These are phyloP conservation scores for Eutreptiella sp. DNA, from an alignment of 208 protist species.

Conservation along the genomic window DNA sequence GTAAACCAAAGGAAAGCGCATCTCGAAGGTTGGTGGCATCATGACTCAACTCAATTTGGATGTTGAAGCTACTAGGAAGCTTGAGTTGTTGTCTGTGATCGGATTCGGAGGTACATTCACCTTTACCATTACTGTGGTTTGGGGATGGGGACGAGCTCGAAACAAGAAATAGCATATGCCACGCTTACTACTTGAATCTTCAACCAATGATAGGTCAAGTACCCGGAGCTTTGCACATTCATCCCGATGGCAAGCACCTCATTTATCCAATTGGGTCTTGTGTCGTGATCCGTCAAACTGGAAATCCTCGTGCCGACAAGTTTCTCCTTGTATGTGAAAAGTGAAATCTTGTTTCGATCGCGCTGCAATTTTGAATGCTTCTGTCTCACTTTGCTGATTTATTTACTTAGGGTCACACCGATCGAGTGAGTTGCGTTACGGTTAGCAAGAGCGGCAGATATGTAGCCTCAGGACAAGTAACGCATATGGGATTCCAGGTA, in stretches of 20 bases:
- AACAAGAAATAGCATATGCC: too few relatives aligned
- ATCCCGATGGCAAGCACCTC: constrained; percentile 76
- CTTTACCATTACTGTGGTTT: too few relatives aligned
- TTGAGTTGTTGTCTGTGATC: constrained; percentile 66
- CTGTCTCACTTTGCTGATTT: too few relatives aligned
- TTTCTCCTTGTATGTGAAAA: too few relatives aligned
- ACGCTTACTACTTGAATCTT: too few relatives aligned
- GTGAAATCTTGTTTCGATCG: too few relatives aligned
- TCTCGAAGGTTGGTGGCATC: too few relatives aligned
- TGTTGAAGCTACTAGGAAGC: not conserved
- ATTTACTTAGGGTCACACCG: constrained; percentile 86
- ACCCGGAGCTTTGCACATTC: constrained; percentile 64
- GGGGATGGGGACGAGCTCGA: too few relatives aligned
- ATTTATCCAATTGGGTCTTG: constrained; percentile 84
- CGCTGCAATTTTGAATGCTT: too few relatives aligned
- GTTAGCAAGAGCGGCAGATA: constrained; percentile 78
- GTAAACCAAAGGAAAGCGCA: too few relatives aligned
- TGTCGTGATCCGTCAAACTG: constrained; percentile 77
- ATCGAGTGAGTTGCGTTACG: constrained; percentile 83
- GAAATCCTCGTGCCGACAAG: constrained; percentile 58
- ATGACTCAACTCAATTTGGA: constrained; percentile 16
- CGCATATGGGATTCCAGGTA: constrained; percentile 83
- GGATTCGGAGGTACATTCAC: constrained; percentile 76
- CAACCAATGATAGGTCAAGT: constrained; percentile 43
- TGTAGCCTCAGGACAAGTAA: constrained; percentile 85